phyloP scores from a whole-genome alignment of 2,329 filamentous ascomycete species.

The Nothophoma quercina region DNA sequence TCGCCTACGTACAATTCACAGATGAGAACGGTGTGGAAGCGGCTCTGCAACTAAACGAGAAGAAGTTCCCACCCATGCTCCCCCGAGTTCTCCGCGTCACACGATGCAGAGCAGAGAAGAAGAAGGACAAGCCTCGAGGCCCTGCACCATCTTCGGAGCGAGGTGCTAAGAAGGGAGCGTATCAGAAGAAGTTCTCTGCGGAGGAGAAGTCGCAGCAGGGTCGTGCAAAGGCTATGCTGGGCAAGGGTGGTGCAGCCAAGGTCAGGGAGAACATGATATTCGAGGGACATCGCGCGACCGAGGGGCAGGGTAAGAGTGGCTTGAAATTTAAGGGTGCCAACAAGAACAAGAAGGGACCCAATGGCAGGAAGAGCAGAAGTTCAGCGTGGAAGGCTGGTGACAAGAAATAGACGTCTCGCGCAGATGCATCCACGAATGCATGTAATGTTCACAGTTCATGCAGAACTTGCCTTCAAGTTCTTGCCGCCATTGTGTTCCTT shows the following conservation, averaged over 20 bases:
- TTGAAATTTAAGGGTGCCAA: slow-evolving; percentile 64
- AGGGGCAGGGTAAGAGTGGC: slow-evolving; percentile 70
- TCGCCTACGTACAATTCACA: slow-evolving; percentile 95
- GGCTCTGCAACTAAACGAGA: slow-evolving; percentile 86
- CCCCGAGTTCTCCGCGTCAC: slow-evolving; percentile 85
- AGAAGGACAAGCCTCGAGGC: slow-evolving; percentile 43
- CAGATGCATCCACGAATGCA: too few species aligned
- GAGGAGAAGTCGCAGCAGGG: slow-evolving; percentile 75
- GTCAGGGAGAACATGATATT: slow-evolving; percentile 78
- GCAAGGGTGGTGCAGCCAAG: slow-evolving; percentile 70
- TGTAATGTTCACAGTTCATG: too few species aligned
- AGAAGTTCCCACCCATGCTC: slow-evolving; percentile 94
- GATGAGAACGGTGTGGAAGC: slow-evolving; percentile 88
- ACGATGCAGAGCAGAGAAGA: slow-evolving; percentile 74
- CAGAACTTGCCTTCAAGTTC: too few species aligned
- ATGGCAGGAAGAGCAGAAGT: slow-evolving; percentile 53
- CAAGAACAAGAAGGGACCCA: slow-evolving; percentile 56
- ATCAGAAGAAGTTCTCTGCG: slow-evolving; percentile 74
- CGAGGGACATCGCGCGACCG: slow-evolving; percentile 77
- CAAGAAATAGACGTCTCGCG: slow-evolving; percentile 4
- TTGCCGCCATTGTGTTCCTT: too few species aligned
- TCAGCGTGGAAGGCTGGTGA: slow-evolving; percentile 55
- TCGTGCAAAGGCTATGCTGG: slow-evolving; percentile 77
- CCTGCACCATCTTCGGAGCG: slow-evolving; percentile 42
- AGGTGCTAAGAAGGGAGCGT: slow-evolving; percentile 52